A percentile compares a stretch with the other conserved stretches of the same genome.
phyloP scores from a whole-genome alignment of 805 yeast genomes.

The Candida rishiriensis region DNA sequence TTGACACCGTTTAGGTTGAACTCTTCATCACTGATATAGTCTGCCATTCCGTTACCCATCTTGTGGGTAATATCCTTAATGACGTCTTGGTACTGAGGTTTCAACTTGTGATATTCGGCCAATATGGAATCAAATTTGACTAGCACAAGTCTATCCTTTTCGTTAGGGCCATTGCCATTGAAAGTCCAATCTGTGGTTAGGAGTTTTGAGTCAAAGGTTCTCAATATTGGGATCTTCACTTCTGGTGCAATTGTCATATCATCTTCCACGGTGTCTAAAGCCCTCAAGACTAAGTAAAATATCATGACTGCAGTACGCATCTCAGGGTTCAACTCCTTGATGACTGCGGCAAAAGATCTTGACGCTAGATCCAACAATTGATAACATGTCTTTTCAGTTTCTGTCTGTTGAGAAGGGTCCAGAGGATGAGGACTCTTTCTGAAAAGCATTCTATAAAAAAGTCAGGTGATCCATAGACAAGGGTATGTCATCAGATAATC shows the following conservation, averaged over 20 bases:
- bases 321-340: constrained; percentile 86
- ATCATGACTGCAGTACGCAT: constrained; percentile 75
- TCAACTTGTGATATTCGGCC: constrained; percentile 65
- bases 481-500: background rate
- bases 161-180: constrained; percentile 66
- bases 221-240: constrained; percentile 68
- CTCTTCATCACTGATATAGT: constrained; percentile 71
- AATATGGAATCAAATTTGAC: constrained; percentile 73
- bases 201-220: constrained; percentile 63
- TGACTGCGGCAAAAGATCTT: constrained; percentile 92
- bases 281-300: constrained; percentile 82
- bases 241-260: constrained; percentile 81
- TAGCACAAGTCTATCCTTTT: constrained; percentile 76
- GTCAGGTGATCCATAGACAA: background rate
- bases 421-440: constrained; percentile 51
- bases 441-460: constrained; percentile 36
- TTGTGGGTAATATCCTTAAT: constrained; percentile 70
- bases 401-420: constrained; percentile 35
- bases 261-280: constrained; percentile 93
- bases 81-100: constrained; percentile 71
- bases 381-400: constrained; percentile 59
- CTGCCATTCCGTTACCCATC: constrained; percentile 99
- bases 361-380: constrained; percentile 66
- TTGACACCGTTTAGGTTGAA: constrained; percentile 76
- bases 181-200: constrained; percentile 74